Conservation (phyloP, 495 filamentous ascomycete species). For the Hypoxylon fragiforme region DNA sequence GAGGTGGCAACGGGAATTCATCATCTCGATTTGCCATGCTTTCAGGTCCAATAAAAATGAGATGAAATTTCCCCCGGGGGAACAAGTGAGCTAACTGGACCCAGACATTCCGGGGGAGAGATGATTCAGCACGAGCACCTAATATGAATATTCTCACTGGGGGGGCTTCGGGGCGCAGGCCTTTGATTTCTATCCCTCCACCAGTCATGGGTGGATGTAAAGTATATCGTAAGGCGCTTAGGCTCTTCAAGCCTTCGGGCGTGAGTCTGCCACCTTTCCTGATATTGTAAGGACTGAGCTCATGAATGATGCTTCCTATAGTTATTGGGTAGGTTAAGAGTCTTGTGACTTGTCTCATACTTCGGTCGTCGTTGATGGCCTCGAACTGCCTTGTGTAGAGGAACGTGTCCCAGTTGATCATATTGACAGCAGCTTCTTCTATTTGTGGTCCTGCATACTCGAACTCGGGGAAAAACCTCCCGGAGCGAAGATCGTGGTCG, state of each 20-base stretch:
- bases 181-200: slow-evolving; percentile 71
- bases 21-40: slow-evolving; percentile 86
- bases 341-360: slow-evolving; percentile 86
- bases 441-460: slow-evolving; percentile 85
- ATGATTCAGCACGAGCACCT: slow-evolving; percentile 94
- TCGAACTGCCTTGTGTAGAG: slow-evolving; percentile 86
- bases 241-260: slow-evolving; percentile 83
- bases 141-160: slow-evolving; percentile 91
- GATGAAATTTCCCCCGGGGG: slow-evolving; percentile 74
- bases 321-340: slow-evolving; percentile 93
- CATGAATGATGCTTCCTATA: slow-evolving; percentile 86
- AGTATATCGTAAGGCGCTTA: slow-evolving; percentile 89
- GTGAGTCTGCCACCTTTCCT: slow-evolving; percentile 74
- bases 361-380: slow-evolving; percentile 84
- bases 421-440: slow-evolving; percentile 90
- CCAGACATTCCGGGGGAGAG: slow-evolving; percentile 91
- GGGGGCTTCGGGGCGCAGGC: slow-evolving; percentile 78
- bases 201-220: slow-evolving; percentile 85
- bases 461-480: slow-evolving; percentile 92
- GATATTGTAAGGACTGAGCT: slow-evolving; percentile 87
- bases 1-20: slow-evolving; percentile 86
- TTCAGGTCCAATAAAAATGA: slow-evolving; percentile 95
- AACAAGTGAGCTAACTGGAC: slow-evolving; percentile 89
- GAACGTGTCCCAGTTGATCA: slow-evolving; percentile 98
- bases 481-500: slow-evolving; percentile 90